Conservation (phyloP, 2,329 filamentous ascomycete species). For the Pyricularia grisea region DNA sequence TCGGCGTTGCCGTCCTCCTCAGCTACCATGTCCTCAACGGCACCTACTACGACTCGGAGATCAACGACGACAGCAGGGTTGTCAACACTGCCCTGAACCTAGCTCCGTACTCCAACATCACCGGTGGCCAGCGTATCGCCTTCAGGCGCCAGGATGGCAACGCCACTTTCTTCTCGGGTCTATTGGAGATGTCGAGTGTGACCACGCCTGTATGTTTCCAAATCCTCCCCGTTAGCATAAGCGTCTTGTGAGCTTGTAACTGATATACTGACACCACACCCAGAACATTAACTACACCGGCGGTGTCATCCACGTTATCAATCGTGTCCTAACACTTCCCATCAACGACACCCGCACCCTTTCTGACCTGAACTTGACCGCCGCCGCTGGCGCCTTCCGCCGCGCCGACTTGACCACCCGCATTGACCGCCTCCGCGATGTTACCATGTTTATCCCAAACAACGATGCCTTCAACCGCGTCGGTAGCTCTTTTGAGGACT, state of each 20-base stretch:
- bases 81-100: conserved; percentile 36
- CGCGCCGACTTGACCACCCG: conserved; percentile 29
- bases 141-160: conserved; percentile 27
- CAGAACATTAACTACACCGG: conserved; percentile 44
- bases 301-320: conserved; percentile 44
- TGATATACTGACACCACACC: background rate
- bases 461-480: conserved; percentile 51
- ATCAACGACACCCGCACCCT: conserved; percentile 30
- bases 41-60: conserved; percentile 24
- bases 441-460: conserved; percentile 57
- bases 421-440: conserved; percentile 30
- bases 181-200: conserved; percentile 38
- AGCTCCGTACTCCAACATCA: conserved; percentile 44
- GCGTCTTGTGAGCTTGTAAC: background rate
- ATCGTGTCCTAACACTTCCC: conserved; percentile 37
- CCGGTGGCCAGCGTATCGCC: conserved; percentile 48
- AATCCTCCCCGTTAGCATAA: background rate
- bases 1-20: conserved; percentile 31
- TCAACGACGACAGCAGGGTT: conserved; percentile 21
- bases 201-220: conserved; percentile 30
- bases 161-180: conserved; percentile 41
- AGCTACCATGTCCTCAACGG: conserved; percentile 51
- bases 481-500: conserved; percentile 32
- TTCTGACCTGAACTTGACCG: conserved; percentile 30
- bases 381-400: conserved; percentile 34